Evolutionary conservation across 208 protist species (phyloP), one percentile per base, ranked within the genome.

Genomic region (Leptomonas seymouri): DNA sequence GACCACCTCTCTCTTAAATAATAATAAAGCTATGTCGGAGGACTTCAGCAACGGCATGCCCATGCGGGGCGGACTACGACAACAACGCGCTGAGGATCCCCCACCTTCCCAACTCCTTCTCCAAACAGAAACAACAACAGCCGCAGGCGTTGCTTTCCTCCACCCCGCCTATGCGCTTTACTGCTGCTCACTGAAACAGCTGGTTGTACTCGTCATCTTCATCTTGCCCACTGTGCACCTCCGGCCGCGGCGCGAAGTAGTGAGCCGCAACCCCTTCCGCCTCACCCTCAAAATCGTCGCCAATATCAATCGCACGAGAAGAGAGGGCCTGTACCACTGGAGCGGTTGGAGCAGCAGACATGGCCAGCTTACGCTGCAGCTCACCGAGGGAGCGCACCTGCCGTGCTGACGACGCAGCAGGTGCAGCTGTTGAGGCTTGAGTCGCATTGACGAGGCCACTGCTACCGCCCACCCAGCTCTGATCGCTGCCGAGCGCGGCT

Each of bases 181-280:
- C 14, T 11, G 16, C 16, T 16, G 9, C 18, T 54, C 74, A 72
- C 51, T 80, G 70, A 61, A 82, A 86, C 11, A 72, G 30, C 44
- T 76, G 68, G 34, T 67, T 66, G 27, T 83, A 74, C 71, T 80
- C 80, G 21, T 78, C 61, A 27, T 80, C 74, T 0, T 72, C 73
- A 23, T 85, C 71, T 6, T 65, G 45, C 2, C 44, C 68, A 34
- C 57, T 66, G 62, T 74, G 73, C 50, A 67, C 65, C 18, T 77
- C 68, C 50, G 51, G 49, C 21, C 67, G 76, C 15, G 75, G 77
- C 20, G 63, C 65, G 45, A 91, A 91, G 64, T 85, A 79, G 46
- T 88, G 76, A 8, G 54, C 59, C 15, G 78, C 78, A 11, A 68
- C 77, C 34, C 74, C 79, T 14, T 76, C 60, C 39, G 68, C 70